Evolutionary conservation across 1,139 yeast genomes (phyloP).

Genomic region (Sugiyamaella pinicola): DNA sequence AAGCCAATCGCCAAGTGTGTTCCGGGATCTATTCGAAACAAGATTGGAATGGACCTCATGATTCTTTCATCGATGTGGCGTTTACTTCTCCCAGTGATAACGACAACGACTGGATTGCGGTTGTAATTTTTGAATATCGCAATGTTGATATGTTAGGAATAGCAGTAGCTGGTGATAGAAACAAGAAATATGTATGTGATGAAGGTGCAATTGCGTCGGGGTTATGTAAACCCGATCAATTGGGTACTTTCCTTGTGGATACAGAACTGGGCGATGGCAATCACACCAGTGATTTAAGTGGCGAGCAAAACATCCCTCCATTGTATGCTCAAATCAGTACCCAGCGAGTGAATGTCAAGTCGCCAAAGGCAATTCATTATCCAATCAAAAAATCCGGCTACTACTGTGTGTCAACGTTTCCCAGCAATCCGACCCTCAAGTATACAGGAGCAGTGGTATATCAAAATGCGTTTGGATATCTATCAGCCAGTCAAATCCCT

Average conservation of each 20-base stretch:
- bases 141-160: constrained; percentile 74
- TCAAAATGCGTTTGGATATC: constrained; percentile 87
- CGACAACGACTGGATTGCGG: constrained; percentile 53
- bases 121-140: constrained; percentile 79
- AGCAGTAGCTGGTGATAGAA: constrained; percentile 42
- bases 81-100: constrained; percentile 44
- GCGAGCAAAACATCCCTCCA: constrained; percentile 11
- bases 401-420: constrained; percentile 81
- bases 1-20: constrained; percentile 64
- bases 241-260: constrained; percentile 55
- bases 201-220: constrained; percentile 60
- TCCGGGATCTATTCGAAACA: constrained; percentile 85
- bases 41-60: constrained; percentile 81
- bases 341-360: constrained; percentile 52
- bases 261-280: constrained; percentile 7
- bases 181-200: constrained; percentile 71
- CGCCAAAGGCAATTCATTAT: constrained; percentile 60
- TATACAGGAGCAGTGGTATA: constrained; percentile 72
- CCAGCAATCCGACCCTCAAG: constrained; percentile 45
- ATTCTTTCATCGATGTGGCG: constrained; percentile 46
- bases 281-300: constrained; percentile 16
- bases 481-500: constrained; percentile 89
- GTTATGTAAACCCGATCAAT: constrained; percentile 57
- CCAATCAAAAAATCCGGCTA: constrained; percentile 77
- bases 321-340: constrained; percentile 61